Evolutionary conservation across 2,329 filamentous ascomycete genomes (phyloP), one percentile per base, ranked within the genome.

Genomic region (Plenodomus lindquistii): DNA sequence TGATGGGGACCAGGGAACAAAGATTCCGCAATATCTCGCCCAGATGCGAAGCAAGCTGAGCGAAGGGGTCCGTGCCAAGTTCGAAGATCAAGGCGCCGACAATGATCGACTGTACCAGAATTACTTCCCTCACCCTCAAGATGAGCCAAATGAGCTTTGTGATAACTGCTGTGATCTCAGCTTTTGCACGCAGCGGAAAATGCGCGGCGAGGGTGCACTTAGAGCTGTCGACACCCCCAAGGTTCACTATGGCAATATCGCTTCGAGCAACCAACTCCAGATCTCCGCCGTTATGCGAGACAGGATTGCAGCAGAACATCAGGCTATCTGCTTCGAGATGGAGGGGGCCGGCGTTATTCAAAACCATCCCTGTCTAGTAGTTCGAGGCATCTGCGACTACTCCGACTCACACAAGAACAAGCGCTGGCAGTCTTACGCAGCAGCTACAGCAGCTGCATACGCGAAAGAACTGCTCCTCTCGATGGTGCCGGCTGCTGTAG

Each of bases 321-420:
- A 53, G n/a, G 54, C 40, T 1, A 49, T 60, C 8, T 62, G 52
- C 31, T 60, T 62, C 35, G 54, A 62, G 47, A 62, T 62, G 56
- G 59, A 57, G 29, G 54, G 44, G 22, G 57, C 54, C 20, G 57
- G 54, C 10, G 37, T 60, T 17, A 34, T 55, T 36, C 15, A 55
- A 9, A 34, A 52, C n/a, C 37, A 48, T 44, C 53, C 59, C 6
- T 58, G 50, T 41, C 11, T 62, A 10, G 59, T 60, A 2, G 22
- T 62, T 13, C 50, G 50, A 3, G 56, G 57, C 34, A 55, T 60
- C 20, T 62, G 52, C 45, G 56, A 62, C 46, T 62, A 62, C 40
- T 40, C 56, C 22, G 56, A 62, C 41, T 58, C 52, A 27, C 54
- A 62, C 36, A 38, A 38, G 36, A 38, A 38, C 17, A 38, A 38